Percentiles rank a stretch among this genome's conserved stretches.
Conservation (phyloP, 306 rosid species). For the Vicia sativa region DNA sequence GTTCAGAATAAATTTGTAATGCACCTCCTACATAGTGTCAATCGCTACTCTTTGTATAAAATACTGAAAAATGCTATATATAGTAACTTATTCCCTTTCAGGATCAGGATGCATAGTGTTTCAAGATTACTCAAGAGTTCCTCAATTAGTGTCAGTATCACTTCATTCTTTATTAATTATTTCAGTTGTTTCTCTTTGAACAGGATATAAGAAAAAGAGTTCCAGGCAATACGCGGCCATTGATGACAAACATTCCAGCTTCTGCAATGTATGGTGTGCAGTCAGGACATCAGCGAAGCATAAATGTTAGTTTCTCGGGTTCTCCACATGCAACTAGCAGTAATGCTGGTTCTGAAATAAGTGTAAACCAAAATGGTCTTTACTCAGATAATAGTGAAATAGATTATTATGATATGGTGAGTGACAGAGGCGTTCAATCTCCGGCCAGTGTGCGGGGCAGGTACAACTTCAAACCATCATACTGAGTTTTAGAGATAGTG, state of each 20-base stretch:
- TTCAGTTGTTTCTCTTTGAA: conserved; percentile 37
- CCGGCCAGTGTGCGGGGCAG: conserved; percentile 65
- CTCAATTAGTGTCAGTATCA: conserved; percentile 15
- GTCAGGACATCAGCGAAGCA: conserved; percentile 73
- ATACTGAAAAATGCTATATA: conserved; percentile 5
- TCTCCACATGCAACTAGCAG: conserved; percentile 98
- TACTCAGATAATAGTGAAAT: conserved; percentile 73
- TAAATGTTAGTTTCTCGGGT: conserved; percentile 70
- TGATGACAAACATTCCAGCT: conserved; percentile 95
- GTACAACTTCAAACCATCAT: conserved; percentile 32
- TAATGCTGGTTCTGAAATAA: conserved; percentile 90
- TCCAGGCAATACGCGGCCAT: conserved; percentile 83
- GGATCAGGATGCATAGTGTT: neutral
- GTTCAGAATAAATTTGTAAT: conserved; percentile 30
- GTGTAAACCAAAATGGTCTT: conserved; percentile 85
- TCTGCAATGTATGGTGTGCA: conserved; percentile 94
- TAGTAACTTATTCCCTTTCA: neutral
- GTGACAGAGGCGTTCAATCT: conserved; percentile 78
- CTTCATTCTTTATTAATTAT: conserved; percentile 3
- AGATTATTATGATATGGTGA: conserved; percentile 73
- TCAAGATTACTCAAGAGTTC: conserved; percentile 1
- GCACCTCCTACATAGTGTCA: conserved; percentile 3
- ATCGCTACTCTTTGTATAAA: neutral
- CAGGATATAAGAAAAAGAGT: conserved; percentile 93
- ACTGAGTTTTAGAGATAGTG: conserved; percentile 41